Base-by-base conservation (phyloP, 192 early-diverging fungal genomes). In the Ambispora gerdemannii region DNA sequence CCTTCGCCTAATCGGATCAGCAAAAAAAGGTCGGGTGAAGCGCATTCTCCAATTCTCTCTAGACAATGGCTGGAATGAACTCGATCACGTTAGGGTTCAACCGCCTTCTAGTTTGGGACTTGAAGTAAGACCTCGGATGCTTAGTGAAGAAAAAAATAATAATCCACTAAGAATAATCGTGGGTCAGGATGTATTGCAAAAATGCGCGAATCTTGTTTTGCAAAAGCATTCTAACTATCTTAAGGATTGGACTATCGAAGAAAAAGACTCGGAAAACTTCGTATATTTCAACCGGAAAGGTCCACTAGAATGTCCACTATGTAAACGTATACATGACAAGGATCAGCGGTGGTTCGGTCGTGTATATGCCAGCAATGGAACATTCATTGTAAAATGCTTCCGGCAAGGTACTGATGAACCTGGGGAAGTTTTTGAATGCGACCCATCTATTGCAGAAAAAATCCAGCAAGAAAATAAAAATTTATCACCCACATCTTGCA, bases 371-470 rank as follows among this genome's bases (percentile, higher is more conserved):
- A 51, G 50, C 10, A 10, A 22, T 51, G 50, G 24, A 15, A n/a
- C n/a, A 17, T 62, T 62, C 60, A 34, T 62, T 17, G 60, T 62
- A 38, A 62, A 62, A 62, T 62, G 60, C 35, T 62, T 62, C 17
- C 60, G n/a, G 32, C 60, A 62, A 62, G 20, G 20, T 62, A 33
- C 32, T 34, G 6, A 62, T 38, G 32, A 62, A 33, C 35, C 30
- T 36, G 60, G 32, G 60, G 60, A 35, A 62, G 2, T 62, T 32
- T 62, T 62, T 38, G n/a, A 62, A 36, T 56, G 22, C 13, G 60
- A 62, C 60, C 31, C 3, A 62, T 62, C 60, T 64, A 64, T 64
- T 64, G 62, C 62, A 43, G 62, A 64, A 64, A 64, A 64, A 64
- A 64, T 47, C 28, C 62, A 47, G 43, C 62, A 47, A 64, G 25